Percentiles rank a stretch among this genome's conserved stretches.
Evolutionary conservation across 176 grass and related monocot species (phyloP).

Genomic region (Cenchrus americanus): DNA sequence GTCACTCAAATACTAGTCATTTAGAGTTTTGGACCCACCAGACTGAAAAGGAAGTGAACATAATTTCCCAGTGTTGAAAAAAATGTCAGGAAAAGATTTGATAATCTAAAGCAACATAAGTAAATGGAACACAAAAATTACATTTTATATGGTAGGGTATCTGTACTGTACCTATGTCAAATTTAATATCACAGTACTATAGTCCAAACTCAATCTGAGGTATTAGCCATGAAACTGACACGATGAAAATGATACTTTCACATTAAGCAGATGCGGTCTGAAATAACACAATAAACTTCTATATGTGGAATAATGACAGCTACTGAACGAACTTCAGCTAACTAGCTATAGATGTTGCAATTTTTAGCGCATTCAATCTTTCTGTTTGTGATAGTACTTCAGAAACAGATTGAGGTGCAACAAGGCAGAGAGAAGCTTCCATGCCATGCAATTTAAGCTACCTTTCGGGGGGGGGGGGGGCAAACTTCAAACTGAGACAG

Average conservation of each 20-base stretch:
- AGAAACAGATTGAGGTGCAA: neutral
- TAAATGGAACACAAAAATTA: constrained; percentile 35
- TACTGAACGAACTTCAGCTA: constrained; percentile 21
- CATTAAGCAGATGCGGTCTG: constrained; percentile 18
- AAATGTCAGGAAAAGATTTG: constrained; percentile 17
- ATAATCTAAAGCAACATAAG: constrained; percentile 25
- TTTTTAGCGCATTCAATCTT: neutral
- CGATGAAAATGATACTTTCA: neutral
- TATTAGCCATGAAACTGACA: constrained; percentile 9
- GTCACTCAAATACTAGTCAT: constrained; percentile 30
- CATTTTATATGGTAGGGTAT: constrained; percentile 3
- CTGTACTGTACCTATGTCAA: neutral
- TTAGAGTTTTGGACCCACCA: constrained; percentile 29
- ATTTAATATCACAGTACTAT: constrained; percentile 22
- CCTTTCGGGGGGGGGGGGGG: neutral
- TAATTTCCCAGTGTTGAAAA: constrained; percentile 15
- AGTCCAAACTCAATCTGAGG: neutral
- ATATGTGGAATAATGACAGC: neutral
- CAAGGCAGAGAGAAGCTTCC: neutral
- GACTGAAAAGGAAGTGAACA: constrained; percentile 23
- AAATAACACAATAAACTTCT: constrained; percentile 28
- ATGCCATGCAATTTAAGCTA: neutral
- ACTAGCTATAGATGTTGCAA: neutral
- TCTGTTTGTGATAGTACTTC: neutral
- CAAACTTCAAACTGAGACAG: neutral